phyloP scores from a whole-genome alignment of 2,329 filamentous ascomycete genomes.

The Ophiocordyceps robertsii region DNA sequence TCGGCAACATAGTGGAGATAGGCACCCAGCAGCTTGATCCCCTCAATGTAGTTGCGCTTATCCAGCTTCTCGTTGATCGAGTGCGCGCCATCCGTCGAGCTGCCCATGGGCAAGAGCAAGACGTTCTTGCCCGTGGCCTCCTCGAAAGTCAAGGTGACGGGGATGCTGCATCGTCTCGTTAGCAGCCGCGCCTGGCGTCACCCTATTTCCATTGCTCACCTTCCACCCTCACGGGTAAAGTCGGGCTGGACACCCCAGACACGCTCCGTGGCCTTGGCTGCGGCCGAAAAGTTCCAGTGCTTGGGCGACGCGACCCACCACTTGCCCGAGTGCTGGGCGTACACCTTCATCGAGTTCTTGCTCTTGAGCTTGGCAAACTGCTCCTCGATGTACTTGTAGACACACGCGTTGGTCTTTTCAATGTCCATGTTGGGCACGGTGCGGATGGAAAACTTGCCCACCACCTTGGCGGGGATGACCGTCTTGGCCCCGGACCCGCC shows the following conservation, averaged over 20 bases:
- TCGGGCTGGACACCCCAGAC: slow-evolving; percentile 92
- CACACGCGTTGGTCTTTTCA: slow-evolving; percentile 71
- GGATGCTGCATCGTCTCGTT: slow-evolving; percentile 50
- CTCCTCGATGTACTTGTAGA: slow-evolving; percentile 71
- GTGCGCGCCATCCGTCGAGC: slow-evolving; percentile 90
- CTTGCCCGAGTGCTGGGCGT: slow-evolving; percentile 80
- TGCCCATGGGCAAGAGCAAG: slow-evolving; percentile 88
- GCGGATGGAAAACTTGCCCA: slow-evolving; percentile 95
- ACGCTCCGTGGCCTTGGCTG: slow-evolving; percentile 87
- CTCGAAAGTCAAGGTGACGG: slow-evolving; percentile 93
- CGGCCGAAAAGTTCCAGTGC: slow-evolving; percentile 97
- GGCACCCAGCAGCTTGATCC: slow-evolving; percentile 85
- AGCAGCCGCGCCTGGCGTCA: neutral
- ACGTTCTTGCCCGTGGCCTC: slow-evolving; percentile 98
- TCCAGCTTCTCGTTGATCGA: slow-evolving; percentile 98
- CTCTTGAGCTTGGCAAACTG: slow-evolving; percentile 76
- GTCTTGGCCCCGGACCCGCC: slow-evolving; percentile 91
- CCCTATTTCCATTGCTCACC: slow-evolving; percentile 32
- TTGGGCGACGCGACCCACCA: slow-evolving; percentile 98
- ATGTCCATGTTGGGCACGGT: slow-evolving; percentile 97
- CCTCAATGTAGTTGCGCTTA: slow-evolving; percentile 94
- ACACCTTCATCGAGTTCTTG: slow-evolving; percentile 82
- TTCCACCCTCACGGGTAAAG: slow-evolving; percentile 90
- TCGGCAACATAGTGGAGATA: slow-evolving; percentile 95
- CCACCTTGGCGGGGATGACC: slow-evolving; percentile 95